Evolutionary conservation across 1,284 basidiomycete species (phyloP).

Genomic region (Heliocybe sulcata): DNA sequence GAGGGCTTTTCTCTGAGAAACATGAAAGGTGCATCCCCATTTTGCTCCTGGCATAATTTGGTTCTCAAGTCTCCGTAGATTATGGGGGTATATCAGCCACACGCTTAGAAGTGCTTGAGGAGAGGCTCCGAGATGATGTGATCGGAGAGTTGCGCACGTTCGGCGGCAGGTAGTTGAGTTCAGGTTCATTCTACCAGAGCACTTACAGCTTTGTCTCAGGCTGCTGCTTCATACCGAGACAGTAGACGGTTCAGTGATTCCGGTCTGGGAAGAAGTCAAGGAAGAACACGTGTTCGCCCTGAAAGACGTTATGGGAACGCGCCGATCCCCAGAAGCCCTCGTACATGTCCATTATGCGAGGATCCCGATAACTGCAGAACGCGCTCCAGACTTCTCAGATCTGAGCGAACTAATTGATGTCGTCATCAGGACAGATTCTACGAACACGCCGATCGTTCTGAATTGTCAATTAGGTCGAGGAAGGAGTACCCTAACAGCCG

Average conservation of each 20-base stretch:
- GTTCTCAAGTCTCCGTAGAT: slow-evolving; percentile 37
- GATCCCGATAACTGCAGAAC: slow-evolving; percentile 87
- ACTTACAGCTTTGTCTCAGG: slow-evolving; percentile 24
- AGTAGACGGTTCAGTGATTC: slow-evolving; percentile 83
- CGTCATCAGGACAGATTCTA: slow-evolving; percentile 68
- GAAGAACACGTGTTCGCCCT: slow-evolving; percentile 77
- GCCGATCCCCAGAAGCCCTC: slow-evolving; percentile 32
- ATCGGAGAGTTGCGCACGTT: slow-evolving; percentile 77
- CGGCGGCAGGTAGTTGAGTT: slow-evolving; percentile 58
- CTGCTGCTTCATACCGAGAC: slow-evolving; percentile 90
- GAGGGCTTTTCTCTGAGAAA: slow-evolving; percentile 80
- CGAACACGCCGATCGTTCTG: slow-evolving; percentile 80
- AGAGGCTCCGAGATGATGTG: slow-evolving; percentile 88
- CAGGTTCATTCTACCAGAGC: not conserved
- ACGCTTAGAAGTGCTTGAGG: slow-evolving; percentile 85
- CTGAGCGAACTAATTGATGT: slow-evolving; percentile 76
- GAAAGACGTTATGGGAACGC: slow-evolving; percentile 82
- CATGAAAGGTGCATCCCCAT: slow-evolving; percentile 60
- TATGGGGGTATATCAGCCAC: slow-evolving; percentile 90
- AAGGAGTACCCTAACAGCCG: slow-evolving; percentile 87
- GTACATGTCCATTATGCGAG: slow-evolving; percentile 76
- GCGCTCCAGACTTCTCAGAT: slow-evolving; percentile 64
- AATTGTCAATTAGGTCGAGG: slow-evolving; percentile 97
- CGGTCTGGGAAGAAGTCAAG: slow-evolving; percentile 91
- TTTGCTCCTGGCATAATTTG: not conserved